Evolutionary conservation across 2,329 filamentous ascomycete genomes (phyloP).

Genomic region (Ascochyta koolunga): DNA sequence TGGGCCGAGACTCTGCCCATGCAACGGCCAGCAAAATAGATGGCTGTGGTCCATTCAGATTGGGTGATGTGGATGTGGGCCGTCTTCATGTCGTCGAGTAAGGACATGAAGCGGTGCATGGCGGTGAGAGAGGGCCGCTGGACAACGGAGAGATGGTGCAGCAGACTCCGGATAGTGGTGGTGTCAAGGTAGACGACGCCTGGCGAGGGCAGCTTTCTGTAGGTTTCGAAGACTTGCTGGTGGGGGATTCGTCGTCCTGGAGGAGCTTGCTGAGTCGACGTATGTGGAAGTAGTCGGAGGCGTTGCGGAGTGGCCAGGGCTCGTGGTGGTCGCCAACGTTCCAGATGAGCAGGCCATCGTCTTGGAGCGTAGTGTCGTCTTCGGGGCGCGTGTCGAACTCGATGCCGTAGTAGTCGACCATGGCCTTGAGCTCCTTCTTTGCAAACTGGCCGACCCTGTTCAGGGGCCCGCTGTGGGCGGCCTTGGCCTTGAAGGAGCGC

Average conservation of each 20-base stretch:
- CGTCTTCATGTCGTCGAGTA: conserved; percentile 82
- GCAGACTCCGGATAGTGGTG: conserved; percentile 64
- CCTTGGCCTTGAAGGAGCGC: conserved; percentile 15
- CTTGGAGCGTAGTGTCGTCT: conserved; percentile 37
- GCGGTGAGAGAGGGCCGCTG: conserved; percentile 58
- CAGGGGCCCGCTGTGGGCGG: conserved; percentile 25
- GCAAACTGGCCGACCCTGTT: conserved; percentile 41
- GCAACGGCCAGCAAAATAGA: conserved; percentile 78
- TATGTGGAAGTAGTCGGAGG: conserved; percentile 45
- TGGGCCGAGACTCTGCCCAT: conserved; percentile 63
- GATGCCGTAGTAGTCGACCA: conserved; percentile 56
- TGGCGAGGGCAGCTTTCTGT: conserved; percentile 59
- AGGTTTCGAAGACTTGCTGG: conserved; percentile 59
- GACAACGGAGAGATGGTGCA: conserved; percentile 71
- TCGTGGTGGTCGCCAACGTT: conserved; percentile 41
- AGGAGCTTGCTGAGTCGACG: conserved; percentile 48
- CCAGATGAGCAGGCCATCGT: conserved; percentile 36
- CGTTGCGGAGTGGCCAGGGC: conserved; percentile 42
- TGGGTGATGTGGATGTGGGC: conserved; percentile 71
- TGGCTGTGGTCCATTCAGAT: conserved; percentile 82
- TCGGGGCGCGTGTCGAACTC: conserved; percentile 26
- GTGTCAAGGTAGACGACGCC: conserved; percentile 59
- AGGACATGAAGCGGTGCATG: conserved; percentile 81
- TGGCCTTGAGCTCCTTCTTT: conserved; percentile 52
- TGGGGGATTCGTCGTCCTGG: conserved; percentile 52